Evolutionary conservation across 164 flowering plant genomes (phyloP), one percentile per base, ranked within the genome.

Genomic region (Nymphaea colorata): DNA sequence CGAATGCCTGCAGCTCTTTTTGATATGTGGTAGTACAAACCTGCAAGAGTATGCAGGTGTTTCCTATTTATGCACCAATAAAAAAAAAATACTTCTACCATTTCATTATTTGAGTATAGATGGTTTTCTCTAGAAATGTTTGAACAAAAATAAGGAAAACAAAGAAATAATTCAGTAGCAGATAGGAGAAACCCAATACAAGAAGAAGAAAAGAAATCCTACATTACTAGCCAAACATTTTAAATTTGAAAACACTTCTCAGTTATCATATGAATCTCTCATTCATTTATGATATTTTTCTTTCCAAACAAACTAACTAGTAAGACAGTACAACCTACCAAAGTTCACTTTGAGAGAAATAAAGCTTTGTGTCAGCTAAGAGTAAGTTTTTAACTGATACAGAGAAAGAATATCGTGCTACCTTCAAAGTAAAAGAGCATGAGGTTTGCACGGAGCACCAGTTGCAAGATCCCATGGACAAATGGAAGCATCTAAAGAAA

Each of bases 361-460:
- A 25, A 25, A 25, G 36, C 1, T 25, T 25, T 25, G 36, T 25
- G 36, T 25, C 36, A 25, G 36, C 36, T 0, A 25, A 25, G 36
- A 25, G 1, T 25, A 25, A 25, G 36, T 25, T 25, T 25, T 25
- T 25, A 25, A 25, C 36, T 25, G 36, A 25, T 25, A 25, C 36
- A 25, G 36, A 25, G 36, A 25, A 51, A 51, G 57, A 51, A 15
- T 8, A 15, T 51, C 44, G 36, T 64, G 42, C 73, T 68, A 91
- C 99, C 97, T 87, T 94, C 99, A 76, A 94, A 94, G 82, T 91
- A 94, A 80, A 94, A 94, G 70, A 91, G 80, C 99, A 94, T 94
- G 65, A 94, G 87, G 68, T 91, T 94, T 41, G 93, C 72, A 57
- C 97, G 99, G 64, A 94, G 78, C 71, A 84, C 73, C 82, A 91